Conservation (phyloP, 495 filamentous ascomycete genomes). For the Apiosordaria backusii region DNA sequence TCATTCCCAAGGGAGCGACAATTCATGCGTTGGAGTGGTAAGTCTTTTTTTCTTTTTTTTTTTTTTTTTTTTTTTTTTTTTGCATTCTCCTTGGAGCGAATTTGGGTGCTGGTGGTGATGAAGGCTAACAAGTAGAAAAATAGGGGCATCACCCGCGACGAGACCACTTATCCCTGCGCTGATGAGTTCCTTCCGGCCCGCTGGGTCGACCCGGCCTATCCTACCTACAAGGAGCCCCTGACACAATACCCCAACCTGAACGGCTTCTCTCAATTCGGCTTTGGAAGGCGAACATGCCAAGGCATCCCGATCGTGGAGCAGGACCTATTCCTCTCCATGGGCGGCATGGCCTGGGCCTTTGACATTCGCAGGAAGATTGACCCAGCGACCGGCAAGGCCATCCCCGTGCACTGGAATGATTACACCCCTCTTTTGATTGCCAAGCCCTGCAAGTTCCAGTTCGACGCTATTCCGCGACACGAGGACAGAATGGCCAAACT, state of each 20-base stretch:
- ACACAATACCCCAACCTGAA: constrained; percentile 52
- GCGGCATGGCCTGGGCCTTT: constrained; percentile 57
- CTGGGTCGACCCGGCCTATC: constrained; percentile 48
- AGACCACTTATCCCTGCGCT: constrained; percentile 55
- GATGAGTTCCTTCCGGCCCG: constrained; percentile 56
- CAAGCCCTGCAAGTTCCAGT: constrained; percentile 47
- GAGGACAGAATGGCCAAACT: constrained; percentile 31
- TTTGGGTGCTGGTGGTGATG: neutral
- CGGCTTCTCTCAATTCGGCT: constrained; percentile 57
- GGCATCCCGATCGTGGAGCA: constrained; percentile 54
- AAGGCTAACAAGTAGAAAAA: constrained; percentile 20
- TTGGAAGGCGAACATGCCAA: constrained; percentile 58
- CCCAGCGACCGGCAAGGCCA: constrained; percentile 31
- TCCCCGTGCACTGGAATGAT: constrained; percentile 48
- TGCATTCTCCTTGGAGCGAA: no score
- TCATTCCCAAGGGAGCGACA: constrained; percentile 53
- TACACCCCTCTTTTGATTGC: constrained; percentile 53
- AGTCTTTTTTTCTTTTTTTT: constrained; percentile 6
- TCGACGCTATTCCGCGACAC: constrained; percentile 40
- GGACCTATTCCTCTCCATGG: constrained; percentile 55
- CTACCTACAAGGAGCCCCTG: constrained; percentile 55
- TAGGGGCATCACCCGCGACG: constrained; percentile 61
- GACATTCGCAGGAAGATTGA: constrained; percentile 46
- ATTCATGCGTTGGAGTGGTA: constrained; percentile 57
- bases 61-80: neutral